phyloP scores from a whole-genome alignment of 805 yeast species.

The Saccharomycopsis sp. region DNA sequence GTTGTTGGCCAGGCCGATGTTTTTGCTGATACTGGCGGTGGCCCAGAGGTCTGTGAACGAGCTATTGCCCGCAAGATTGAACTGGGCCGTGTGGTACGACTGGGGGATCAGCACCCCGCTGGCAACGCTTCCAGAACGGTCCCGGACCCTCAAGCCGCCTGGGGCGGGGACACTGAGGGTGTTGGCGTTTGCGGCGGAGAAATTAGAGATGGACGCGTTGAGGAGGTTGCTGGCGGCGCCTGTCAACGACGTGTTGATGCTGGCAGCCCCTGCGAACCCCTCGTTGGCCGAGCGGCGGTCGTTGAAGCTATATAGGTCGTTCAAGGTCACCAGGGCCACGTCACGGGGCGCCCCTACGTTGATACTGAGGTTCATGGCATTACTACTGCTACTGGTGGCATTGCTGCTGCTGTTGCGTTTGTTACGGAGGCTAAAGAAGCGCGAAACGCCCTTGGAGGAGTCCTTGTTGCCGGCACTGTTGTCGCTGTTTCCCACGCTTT shows the following conservation, averaged over 20 bases:
- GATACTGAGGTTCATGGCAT: background rate
- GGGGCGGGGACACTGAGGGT: background rate
- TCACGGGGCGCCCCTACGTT: too few species aligned
- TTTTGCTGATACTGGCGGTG: background rate
- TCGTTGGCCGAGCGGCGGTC: background rate
- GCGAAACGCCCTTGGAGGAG: background rate
- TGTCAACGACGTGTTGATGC: background rate
- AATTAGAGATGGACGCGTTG: background rate
- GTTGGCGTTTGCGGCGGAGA: background rate
- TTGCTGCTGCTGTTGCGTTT: background rate
- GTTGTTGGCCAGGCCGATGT: background rate
- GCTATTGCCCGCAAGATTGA: slow-evolving; percentile 4
- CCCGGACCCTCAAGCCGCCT: slow-evolving; percentile 9
- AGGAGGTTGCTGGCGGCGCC: background rate
- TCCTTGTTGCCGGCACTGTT: background rate
- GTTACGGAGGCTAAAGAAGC: background rate
- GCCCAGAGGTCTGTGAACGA: background rate
- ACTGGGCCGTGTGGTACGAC: slow-evolving; percentile 20
- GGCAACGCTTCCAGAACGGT: slow-evolving; percentile 20
- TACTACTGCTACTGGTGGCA: background rate
- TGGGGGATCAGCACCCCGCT: slow-evolving; percentile 18
- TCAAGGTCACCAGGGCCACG: background rate
- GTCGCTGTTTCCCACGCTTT: background rate
- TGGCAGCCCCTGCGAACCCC: background rate
- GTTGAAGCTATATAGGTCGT: background rate